A percentile compares a stretch with the other conserved stretches of the same genome.
phyloP scores from a whole-genome alignment of 176 grass and related monocot genomes.

The Aegilops umbellulata region DNA sequence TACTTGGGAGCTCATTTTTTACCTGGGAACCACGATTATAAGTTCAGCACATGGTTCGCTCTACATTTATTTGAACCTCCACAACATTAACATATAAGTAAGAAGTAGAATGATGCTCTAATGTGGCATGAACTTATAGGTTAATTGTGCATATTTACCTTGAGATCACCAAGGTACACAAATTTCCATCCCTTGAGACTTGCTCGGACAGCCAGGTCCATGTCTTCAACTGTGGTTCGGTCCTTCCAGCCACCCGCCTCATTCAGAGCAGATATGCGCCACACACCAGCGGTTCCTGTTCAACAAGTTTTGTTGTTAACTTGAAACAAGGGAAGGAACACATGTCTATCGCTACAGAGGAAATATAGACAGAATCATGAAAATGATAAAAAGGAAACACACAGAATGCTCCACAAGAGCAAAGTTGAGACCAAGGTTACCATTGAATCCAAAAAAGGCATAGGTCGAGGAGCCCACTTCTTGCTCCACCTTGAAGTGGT shows the following conservation, averaged over 20 bases:
- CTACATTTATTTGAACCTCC: neutral
- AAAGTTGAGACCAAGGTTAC: too few relatives aligned
- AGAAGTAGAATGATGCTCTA: neutral
- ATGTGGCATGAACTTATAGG: neutral
- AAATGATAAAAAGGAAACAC: too few relatives aligned
- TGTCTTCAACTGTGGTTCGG: slow-evolving; percentile 71
- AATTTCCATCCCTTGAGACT: slow-evolving; percentile 77
- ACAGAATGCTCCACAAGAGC: too few relatives aligned
- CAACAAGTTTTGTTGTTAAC: neutral
- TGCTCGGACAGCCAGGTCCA: slow-evolving; percentile 74
- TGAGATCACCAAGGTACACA: slow-evolving; percentile 61
- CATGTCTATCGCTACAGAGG: too few relatives aligned
- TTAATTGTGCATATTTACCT: slow-evolving; percentile 30
- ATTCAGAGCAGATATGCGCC: slow-evolving; percentile 58
- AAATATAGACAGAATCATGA: too few relatives aligned
- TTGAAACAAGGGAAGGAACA: too few relatives aligned
- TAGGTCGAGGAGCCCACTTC: slow-evolving; percentile 55
- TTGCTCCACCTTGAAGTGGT: slow-evolving; percentile 74
- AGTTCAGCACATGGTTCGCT: neutral
- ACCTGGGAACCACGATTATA: slow-evolving; percentile 34
- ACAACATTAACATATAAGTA: neutral
- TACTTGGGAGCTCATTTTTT: slow-evolving; percentile 81
- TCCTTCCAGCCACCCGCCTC: slow-evolving; percentile 80
- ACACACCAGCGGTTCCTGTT: slow-evolving; percentile 61
- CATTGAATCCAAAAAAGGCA: too few relatives aligned